Evolutionary conservation across 2,329 filamentous ascomycete genomes (phyloP), one percentile per base, ranked within the genome.

Genomic region (Claviceps purpurea): DNA sequence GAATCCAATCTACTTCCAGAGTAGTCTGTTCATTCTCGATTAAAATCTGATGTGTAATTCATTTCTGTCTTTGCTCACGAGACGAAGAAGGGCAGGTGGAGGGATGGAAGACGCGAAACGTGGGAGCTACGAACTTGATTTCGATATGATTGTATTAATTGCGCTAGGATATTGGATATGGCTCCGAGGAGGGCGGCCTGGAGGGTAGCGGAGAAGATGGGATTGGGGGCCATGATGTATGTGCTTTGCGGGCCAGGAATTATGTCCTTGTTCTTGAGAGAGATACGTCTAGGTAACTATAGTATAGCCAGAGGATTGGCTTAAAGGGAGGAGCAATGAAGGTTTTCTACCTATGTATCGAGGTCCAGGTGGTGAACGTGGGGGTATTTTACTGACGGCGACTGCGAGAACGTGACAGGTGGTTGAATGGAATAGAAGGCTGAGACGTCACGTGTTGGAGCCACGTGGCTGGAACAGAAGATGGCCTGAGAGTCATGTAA

Each of bases 111-210:
- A 44, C 42, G 11, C 1, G 40, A 10, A 42, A 16, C 3, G n/a
- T 11, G 8, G 2, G n/a, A 22, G n/a, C 8, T 5, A 49, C 71
- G 55, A 72, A 85, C 85, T 60, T 77, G 70, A 42, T 69, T 67
- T 59, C 75, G 76, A 60, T 84, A 82, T 7, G 82, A 77, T 7
- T 75, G 75, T 55, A 93, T 77, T 53, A 73, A 69, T 67, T 93
- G 88, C 10, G 86, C 87, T 47, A 91, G 68, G 26, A 89, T 63
- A 62, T 88, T 89, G 55, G 86, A 87, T 16, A 82, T 70, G 49
- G 78, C 78, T 56, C 77, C 79, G 39, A 91, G 73, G 37, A 80
- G 62, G 22, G 79, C 78, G 20, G 82, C 78, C 68, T 90, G 85
- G 49, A 84, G 59, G 5, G 81, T 85, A 37, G 79, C 78, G 50